Base-by-base conservation (phyloP, 257 asterid genomes). In the Solanum habrochaites region DNA sequence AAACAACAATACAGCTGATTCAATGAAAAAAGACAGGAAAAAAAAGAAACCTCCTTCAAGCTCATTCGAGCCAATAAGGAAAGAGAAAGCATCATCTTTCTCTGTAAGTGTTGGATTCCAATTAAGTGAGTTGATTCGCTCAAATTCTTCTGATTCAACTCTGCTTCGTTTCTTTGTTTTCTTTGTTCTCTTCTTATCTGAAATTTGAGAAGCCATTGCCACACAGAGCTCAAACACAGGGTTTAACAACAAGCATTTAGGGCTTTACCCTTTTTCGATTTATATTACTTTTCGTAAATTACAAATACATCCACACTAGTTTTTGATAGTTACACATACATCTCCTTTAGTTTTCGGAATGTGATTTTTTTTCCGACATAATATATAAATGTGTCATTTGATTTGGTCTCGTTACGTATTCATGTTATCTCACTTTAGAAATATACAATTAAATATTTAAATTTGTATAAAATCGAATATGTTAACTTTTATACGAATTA, bases 41-140 rank as follows among this genome's bases (percentile, higher is more conserved):
- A 29, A 75, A 18, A 16, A 75, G 14, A 40, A 27, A 27, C 83
- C 83, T 75, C 60, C 12, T 40, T 75, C 80, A 12, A 71, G 47
- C 80, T 71, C 80, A 5, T 39, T 72, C 45, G 97, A 92, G 80
- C 98, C 99, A 71, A 92, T 89, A 86, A 97, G 90, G 73, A 92
- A 87, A 40, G 96, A 89, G 40, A 92, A 86, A 62, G 90, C 93
- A 43, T 93, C 94, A 31, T 91, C 94, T 74, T 83, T 89, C 27
- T 86, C 90, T 2, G 94, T 85, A 52, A 94, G 88, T 37, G 98
- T 91, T 21, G 94, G 82, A 82, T 89, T 94, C 99, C 99, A 97
- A 1, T 93, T 90, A 29, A 97, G 92, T 40, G 97, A 92, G 72
- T 94, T 89, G 80, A 97, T 37, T 18, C 89, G 92, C 27, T 94